Conservation (phyloP, 805 yeast genomes). For the Kazachstania bromeliacearum region DNA sequence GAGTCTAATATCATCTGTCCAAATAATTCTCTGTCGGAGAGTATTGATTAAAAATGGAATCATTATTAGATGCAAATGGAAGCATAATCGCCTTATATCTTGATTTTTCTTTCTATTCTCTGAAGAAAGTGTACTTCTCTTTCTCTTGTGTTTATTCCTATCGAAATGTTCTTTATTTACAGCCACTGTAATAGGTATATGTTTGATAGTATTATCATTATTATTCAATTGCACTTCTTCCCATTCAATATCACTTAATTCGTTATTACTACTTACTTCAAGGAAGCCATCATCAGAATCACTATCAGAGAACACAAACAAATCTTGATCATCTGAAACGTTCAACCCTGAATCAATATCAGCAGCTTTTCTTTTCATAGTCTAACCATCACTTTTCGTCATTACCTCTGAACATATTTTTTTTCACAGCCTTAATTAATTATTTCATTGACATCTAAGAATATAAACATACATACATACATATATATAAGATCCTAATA, state of each 20-base stretch:
- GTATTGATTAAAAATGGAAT: constrained; percentile 15
- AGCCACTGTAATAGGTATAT: neutral
- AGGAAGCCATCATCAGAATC: neutral
- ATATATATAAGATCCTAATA: no score
- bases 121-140: neutral
- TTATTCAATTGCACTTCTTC: constrained; percentile 20
- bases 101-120: constrained; percentile 1
- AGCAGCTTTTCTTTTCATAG: neutral
- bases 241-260: constrained; percentile 18
- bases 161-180: neutral
- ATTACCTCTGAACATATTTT: neutral
- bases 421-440: neutral
- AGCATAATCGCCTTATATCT: constrained; percentile 10
- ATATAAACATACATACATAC: no score
- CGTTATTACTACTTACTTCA: constrained; percentile 3
- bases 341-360: neutral
- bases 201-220: neutral
- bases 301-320: neutral
- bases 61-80: constrained; percentile 12
- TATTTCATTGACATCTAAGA: neutral
- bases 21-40: constrained; percentile 8
- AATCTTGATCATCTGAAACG: neutral
- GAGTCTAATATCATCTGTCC: constrained; percentile 13
- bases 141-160: neutral
- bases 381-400: neutral